Percentiles rank a stretch among this genome's conserved stretches.
Evolutionary conservation across 2,329 filamentous ascomycete species (phyloP).

Genomic region (Neonectria sp.): DNA sequence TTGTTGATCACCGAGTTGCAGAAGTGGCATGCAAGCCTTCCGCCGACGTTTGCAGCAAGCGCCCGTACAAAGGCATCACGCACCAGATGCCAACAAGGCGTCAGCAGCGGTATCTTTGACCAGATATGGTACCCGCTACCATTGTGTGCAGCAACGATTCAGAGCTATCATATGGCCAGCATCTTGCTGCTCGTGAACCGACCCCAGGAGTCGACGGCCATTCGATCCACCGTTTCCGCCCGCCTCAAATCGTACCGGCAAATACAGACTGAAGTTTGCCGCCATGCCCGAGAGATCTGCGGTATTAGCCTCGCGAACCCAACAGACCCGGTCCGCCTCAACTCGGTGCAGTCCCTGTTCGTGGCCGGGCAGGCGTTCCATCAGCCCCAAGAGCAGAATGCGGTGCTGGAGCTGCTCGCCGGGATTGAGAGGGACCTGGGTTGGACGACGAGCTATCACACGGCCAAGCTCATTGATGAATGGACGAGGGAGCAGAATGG

Average conservation of each 20-base stretch:
- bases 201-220: slow-evolving; percentile 43
- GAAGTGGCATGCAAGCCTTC: slow-evolving; percentile 39
- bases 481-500: slow-evolving; percentile 29
- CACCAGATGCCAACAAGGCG: not conserved
- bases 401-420: slow-evolving; percentile 68
- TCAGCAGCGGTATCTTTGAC: slow-evolving; percentile 51
- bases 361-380: slow-evolving; percentile 43
- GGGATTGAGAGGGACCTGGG: slow-evolving; percentile 75
- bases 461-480: slow-evolving; percentile 36
- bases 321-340: slow-evolving; percentile 34
- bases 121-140: slow-evolving; percentile 76
- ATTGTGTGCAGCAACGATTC: slow-evolving; percentile 77
- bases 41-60: slow-evolving; percentile 30
- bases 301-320: slow-evolving; percentile 41
- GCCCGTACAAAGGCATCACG: slow-evolving; percentile 29
- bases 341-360: slow-evolving; percentile 43
- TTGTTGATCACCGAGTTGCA: slow-evolving; percentile 34
- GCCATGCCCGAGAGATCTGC: slow-evolving; percentile 41
- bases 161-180: slow-evolving; percentile 75
- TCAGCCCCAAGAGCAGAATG: slow-evolving; percentile 68
- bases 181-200: slow-evolving; percentile 72
- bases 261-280: slow-evolving; percentile 33
- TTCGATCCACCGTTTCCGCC: slow-evolving; percentile 42
- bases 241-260: slow-evolving; percentile 39
- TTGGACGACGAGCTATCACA: slow-evolving; percentile 65